Conservation (phyloP, 1,284 basidiomycete species). For the Apiotrichum veenhuisii region DNA sequence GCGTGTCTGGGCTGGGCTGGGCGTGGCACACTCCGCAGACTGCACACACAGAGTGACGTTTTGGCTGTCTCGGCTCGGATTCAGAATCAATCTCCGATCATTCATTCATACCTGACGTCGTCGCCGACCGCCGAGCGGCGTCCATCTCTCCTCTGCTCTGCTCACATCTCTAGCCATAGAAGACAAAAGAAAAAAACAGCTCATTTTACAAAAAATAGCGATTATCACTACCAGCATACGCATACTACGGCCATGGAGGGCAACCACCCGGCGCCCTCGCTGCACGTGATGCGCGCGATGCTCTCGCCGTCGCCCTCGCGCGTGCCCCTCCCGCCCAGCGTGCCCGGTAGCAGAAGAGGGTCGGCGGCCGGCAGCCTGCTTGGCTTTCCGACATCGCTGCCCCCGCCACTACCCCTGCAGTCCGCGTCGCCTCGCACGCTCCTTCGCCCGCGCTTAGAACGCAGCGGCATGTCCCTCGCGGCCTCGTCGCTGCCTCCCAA, state of each 20-base stretch:
- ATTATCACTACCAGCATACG: background rate
- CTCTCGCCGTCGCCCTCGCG: slow-evolving; percentile 10
- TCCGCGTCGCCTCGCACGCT: slow-evolving; percentile 26
- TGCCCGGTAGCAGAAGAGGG: slow-evolving; percentile 4
- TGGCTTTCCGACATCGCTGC: background rate
- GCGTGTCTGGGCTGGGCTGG: too few species aligned
- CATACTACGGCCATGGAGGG: background rate
- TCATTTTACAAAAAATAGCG: too few species aligned
- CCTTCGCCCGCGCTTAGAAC: slow-evolving; percentile 27
- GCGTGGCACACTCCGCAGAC: too few species aligned
- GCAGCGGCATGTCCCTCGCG: slow-evolving; percentile 18
- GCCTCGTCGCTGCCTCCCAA: background rate
- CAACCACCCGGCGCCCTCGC: background rate
- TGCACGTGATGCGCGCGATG: slow-evolving; percentile 1
- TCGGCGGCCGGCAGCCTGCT: background rate
- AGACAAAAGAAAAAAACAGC: too few species aligned
- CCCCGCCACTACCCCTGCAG: slow-evolving; percentile 4
- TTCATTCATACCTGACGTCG: too few species aligned
- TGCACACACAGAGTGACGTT: too few species aligned
- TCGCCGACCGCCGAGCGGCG: too few species aligned
- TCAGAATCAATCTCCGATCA: too few species aligned
- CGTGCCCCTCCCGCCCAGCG: slow-evolving; percentile 11
- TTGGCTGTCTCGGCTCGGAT: too few species aligned
- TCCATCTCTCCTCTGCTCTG: too few species aligned
- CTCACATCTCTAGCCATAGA: too few species aligned